Evolutionary conservation across 768 basidiomycete genomes (phyloP).

Genomic region (Mycena galopus): DNA sequence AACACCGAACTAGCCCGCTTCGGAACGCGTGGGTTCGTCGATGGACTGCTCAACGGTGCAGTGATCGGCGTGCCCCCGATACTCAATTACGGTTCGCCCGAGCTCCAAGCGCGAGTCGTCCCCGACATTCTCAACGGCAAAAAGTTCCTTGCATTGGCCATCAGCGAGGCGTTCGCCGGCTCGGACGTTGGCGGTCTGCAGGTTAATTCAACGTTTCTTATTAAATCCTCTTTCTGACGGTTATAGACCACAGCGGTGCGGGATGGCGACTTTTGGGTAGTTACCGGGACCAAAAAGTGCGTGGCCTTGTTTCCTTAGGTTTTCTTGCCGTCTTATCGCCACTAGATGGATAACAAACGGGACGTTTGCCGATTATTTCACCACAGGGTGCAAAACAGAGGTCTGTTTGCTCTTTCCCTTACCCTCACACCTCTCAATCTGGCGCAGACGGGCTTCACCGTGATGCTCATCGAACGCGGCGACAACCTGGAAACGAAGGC

Average conservation of each 20-base stretch:
- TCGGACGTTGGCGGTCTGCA: constrained; percentile 88
- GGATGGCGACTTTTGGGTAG: constrained; percentile 89
- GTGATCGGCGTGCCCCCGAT: constrained; percentile 94
- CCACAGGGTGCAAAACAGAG: constrained; percentile 81
- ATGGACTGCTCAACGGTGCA: constrained; percentile 84
- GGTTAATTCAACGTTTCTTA: background rate
- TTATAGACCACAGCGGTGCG: constrained; percentile 78
- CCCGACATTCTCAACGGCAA: constrained; percentile 81
- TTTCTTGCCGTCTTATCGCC: constrained; percentile 1
- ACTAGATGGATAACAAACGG: constrained; percentile 92
- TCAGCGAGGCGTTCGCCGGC: constrained; percentile 94
- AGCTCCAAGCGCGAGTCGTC: constrained; percentile 77
- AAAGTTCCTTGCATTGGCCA: constrained; percentile 91
- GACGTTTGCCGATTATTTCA: constrained; percentile 87
- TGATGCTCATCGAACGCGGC: constrained; percentile 80
- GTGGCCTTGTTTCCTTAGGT: constrained; percentile 28
- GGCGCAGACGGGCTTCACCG: constrained; percentile 75
- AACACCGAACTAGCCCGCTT: constrained; percentile 87
- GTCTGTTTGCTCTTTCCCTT: constrained; percentile 46
- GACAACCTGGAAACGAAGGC: constrained; percentile 85
- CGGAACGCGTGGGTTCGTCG: constrained; percentile 88
- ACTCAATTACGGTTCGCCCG: constrained; percentile 87
- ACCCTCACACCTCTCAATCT: background rate
- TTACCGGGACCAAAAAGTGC: constrained; percentile 95
- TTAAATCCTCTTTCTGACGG: background rate